Conservation (phyloP, 768 basidiomycete species). For the Psilocybe azurescens region DNA sequence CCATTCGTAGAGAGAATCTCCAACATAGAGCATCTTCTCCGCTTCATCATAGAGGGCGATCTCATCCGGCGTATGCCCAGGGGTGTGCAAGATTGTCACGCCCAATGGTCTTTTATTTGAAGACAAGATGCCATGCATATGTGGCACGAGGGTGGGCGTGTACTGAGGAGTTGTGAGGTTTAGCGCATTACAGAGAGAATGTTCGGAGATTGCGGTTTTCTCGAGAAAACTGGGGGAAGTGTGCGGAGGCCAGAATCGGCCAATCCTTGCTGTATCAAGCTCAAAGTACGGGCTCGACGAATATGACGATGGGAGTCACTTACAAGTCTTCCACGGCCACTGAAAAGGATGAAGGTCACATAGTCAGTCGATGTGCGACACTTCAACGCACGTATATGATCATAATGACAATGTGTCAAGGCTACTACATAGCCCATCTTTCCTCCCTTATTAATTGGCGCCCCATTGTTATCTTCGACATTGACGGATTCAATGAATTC, state of each 20-base stretch:
- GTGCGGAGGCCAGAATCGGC: conserved; percentile 51
- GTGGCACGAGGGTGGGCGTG: conserved; percentile 48
- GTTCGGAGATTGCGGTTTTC: conserved; percentile 41
- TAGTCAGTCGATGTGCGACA: not conserved
- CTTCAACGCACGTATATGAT: conserved; percentile 56
- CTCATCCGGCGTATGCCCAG: conserved; percentile 65
- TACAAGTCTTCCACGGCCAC: conserved; percentile 58
- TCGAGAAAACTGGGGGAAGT: conserved; percentile 52
- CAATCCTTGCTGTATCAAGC: conserved; percentile 39
- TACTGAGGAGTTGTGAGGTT: conserved; percentile 50
- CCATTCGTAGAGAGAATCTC: conserved; percentile 61
- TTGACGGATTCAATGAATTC: conserved; percentile 53
- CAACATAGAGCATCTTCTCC: conserved; percentile 60
- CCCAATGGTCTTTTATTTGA: conserved; percentile 33
- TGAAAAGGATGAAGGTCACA: conserved; percentile 22
- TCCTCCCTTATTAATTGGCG: conserved; percentile 48
- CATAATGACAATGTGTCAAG: conserved; percentile 61
- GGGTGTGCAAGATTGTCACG: conserved; percentile 55
- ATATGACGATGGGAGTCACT: conserved; percentile 11
- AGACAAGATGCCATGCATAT: conserved; percentile 39
- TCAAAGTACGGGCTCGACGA: not conserved
- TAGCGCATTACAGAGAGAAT: conserved; percentile 51
- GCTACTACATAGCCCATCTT: conserved; percentile 51
- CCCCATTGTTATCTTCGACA: conserved; percentile 45
- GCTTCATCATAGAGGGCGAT: conserved; percentile 55